Evolutionary conservation across 768 basidiomycete genomes (phyloP), one percentile per base, ranked within the genome.

Genomic region (Serendipita sp.): DNA sequence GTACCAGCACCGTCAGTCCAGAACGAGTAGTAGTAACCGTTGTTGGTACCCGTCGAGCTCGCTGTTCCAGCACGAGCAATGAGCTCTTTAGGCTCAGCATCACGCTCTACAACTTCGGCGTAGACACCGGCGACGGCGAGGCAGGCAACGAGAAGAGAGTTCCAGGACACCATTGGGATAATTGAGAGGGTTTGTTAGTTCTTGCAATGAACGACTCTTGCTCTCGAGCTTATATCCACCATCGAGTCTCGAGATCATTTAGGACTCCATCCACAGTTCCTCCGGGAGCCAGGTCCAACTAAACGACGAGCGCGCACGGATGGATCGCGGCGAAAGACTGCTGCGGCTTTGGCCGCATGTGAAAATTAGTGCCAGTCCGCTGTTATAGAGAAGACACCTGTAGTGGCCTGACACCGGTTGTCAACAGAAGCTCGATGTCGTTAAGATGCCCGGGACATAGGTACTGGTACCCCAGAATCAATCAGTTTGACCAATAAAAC

Each of bases 1-100:
- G 29, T 48, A n/a, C 65, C 69, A 31, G 66, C 69, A 60, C 70
- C 69, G 55, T 76, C 74, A 6, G 74, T 73, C 72, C 73, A 76
- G 69, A 71, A 71, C 18, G 74, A n/a, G 5, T 27, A 55, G 23
- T 23, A 23, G 23, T 23, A 23, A 23, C 23, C 23, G 23, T 23
- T 23, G 23, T 23, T 67, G 18, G 69, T 70, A 52, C 75, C 75
- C 10, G 73, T 75, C 62, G 65, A 69, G 72, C 27, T 68, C 65
- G 40, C 64, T 66, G 11, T 62, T 45, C 4, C 11, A 16, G 40
- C 67, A 62, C 44, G 33, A 27, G n/a, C 16, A 11, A 31, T 63
- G 66, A 11, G 11, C 16, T 3, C 15, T 16, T 16, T 64, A 27
- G 15, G 16, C 50, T n/a, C 50, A n/a, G 6, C 33, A 23, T 23